Percentiles rank a stretch among this genome's conserved stretches.
Conservation (phyloP, 495 filamentous ascomycete genomes). For the Penicillium coprophilum region DNA sequence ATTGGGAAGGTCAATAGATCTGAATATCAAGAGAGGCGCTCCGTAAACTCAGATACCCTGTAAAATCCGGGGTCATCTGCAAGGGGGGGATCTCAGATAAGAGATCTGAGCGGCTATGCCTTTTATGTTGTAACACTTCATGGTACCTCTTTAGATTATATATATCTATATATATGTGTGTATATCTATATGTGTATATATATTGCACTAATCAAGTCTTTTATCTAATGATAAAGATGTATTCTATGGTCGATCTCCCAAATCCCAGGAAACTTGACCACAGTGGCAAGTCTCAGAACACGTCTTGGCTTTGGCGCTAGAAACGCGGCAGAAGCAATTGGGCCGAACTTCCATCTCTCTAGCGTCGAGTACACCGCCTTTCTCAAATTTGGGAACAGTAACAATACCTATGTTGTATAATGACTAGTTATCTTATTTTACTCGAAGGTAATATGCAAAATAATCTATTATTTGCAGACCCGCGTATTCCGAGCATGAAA, state of each 20-base stretch:
- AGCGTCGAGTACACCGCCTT: background rate
- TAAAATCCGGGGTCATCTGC: conserved; percentile 33
- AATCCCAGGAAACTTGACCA: conserved; percentile 9
- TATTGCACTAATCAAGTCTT: no score
- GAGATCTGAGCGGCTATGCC: conserved; percentile 20
- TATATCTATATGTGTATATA: no score
- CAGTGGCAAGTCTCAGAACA: conserved; percentile 15
- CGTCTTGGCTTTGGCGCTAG: conserved; percentile 40
- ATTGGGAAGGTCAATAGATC: background rate
- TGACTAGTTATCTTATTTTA: no score
- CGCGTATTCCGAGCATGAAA: background rate
- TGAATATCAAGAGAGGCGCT: background rate
- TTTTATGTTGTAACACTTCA: background rate
- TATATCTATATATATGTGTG: no score
- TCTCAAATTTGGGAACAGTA: background rate
- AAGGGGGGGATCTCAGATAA: conserved; percentile 25
- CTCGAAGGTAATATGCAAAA: background rate
- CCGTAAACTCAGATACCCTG: conserved; percentile 6
- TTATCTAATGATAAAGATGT: no score
- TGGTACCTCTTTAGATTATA: no score
- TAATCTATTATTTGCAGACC: background rate
- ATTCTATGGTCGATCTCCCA: background rate
- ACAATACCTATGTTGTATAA: background rate
- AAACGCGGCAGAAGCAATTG: conserved; percentile 37
- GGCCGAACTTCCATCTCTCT: conserved; percentile 5